phyloP scores from a whole-genome alignment of 805 yeast species.

The Zygoascus bituminiphila region DNA sequence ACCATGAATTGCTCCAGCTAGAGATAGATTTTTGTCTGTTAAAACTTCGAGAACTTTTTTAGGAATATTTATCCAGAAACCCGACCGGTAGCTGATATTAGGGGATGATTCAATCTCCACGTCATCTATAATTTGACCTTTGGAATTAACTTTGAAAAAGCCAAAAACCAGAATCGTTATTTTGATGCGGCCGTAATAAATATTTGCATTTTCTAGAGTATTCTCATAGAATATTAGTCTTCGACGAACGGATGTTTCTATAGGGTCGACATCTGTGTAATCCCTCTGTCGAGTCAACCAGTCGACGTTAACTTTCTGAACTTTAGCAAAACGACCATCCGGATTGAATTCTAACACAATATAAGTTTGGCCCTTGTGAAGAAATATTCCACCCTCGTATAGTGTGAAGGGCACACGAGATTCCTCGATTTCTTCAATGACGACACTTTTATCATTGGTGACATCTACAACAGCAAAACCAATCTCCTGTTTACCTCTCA shows the following conservation, averaged over 20 bases:
- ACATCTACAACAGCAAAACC: slow-evolving; percentile 84
- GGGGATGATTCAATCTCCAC: slow-evolving; percentile 92
- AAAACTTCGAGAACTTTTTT: slow-evolving; percentile 50
- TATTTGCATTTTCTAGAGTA: not conserved
- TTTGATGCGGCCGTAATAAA: slow-evolving; percentile 55
- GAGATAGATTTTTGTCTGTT: slow-evolving; percentile 46
- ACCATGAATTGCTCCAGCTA: slow-evolving; percentile 94
- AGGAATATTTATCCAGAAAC: slow-evolving; percentile 90
- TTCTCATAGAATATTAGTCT: slow-evolving; percentile 3
- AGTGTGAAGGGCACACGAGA: slow-evolving; percentile 83
- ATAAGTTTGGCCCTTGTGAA: slow-evolving; percentile 91
- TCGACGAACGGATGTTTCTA: slow-evolving; percentile 25
- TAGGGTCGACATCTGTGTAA: slow-evolving; percentile 87
- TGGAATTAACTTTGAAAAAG: slow-evolving; percentile 74
- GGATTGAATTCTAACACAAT: slow-evolving; percentile 76
- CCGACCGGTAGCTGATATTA: slow-evolving; percentile 55
- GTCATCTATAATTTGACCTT: slow-evolving; percentile 77
- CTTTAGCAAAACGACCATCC: slow-evolving; percentile 74
- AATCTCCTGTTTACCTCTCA: slow-evolving; percentile 77
- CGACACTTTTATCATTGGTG: slow-evolving; percentile 60
- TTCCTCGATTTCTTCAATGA: slow-evolving; percentile 84
- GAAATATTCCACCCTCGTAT: slow-evolving; percentile 86
- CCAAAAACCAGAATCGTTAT: slow-evolving; percentile 83
- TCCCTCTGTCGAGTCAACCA: slow-evolving; percentile 93
- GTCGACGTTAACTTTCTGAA: slow-evolving; percentile 81